Evolutionary conservation across 2,329 filamentous ascomycete species (phyloP), one percentile per base, ranked within the genome.

Genomic region (Trichophyton schoenleinii): DNA sequence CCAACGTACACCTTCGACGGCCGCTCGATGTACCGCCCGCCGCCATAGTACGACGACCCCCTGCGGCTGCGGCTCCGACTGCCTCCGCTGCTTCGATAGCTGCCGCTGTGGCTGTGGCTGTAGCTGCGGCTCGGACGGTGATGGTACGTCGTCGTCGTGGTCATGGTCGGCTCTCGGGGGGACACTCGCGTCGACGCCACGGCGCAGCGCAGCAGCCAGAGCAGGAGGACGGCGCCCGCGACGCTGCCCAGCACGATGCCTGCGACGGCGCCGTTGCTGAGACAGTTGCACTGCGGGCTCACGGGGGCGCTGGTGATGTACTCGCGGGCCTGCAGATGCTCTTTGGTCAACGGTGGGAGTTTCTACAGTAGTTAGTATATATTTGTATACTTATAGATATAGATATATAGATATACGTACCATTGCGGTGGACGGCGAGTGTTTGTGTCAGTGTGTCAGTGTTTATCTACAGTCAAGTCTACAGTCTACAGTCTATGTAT

Each of bases 211-310:
- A 70, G 70, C n/a, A 75, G 66, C 73, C 73, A 75, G 4, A 72
- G 62, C 4, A 75, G 59, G 3, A 75, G 63, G 1, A 74, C 66
- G 0, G 70, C 72, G 6, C 72, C 74, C 3, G 68, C 70, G 42
- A 75, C 73, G n/a, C 70, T 69, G 9, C 74, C 73, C 58, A 75
- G 68, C 18, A 75, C 72, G 57, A 75, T 75, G 8, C 73, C 74
- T 0, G 73, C 74, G 31, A 75, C 72, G 3, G 64, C 72, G 0
- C 74, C 73, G 15, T 71, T 67, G n/a, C 66, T 68, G 18, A 75
- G 68, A 46, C 71, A 73, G 59, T 64, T 64, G 46, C 68, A 64
- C 57, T 38, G 58, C 15, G 11, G 58, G 6, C 5, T 5, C 18
- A 7, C 46, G 25, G 25, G n/a, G 31, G 20, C 25, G 18, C 13